phyloP scores from a whole-genome alignment of 2,329 filamentous ascomycete species.

The Ascocoryne sarcoides region DNA sequence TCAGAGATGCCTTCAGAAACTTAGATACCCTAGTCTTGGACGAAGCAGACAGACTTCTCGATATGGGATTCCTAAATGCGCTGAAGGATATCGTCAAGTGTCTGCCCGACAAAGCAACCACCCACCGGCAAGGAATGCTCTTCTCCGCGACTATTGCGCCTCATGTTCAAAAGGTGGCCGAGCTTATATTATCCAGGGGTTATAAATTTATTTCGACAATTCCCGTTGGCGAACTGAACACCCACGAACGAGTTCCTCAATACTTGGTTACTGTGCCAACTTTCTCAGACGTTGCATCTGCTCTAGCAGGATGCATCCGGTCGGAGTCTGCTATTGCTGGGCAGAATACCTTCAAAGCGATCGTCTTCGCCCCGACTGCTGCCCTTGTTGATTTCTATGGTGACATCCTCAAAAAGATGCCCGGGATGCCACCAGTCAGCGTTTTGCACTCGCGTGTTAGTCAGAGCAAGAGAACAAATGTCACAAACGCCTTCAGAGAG shows the following conservation, averaged over 20 bases:
- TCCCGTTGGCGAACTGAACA: slow-evolving; percentile 68
- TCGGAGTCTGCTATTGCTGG: slow-evolving; percentile 43
- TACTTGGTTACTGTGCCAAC: slow-evolving; percentile 57
- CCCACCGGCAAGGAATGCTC: slow-evolving; percentile 80
- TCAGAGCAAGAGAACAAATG: slow-evolving; percentile 60
- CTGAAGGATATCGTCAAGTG: slow-evolving; percentile 50
- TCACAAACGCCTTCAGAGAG: slow-evolving; percentile 63
- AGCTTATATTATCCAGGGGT: slow-evolving; percentile 65
- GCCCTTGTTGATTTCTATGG: slow-evolving; percentile 59
- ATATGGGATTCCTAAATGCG: slow-evolving; percentile 73
- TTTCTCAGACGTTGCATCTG: slow-evolving; percentile 68
- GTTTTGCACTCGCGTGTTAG: slow-evolving; percentile 70
- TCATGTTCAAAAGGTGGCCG: slow-evolving; percentile 72
- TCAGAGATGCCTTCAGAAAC: slow-evolving; percentile 35
- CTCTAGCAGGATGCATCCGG: slow-evolving; percentile 66
- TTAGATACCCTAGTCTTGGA: slow-evolving; percentile 92
- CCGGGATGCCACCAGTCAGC: slow-evolving; percentile 24
- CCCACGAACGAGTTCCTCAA: slow-evolving; percentile 79
- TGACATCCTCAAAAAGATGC: slow-evolving; percentile 39
- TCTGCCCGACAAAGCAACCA: slow-evolving; percentile 54
- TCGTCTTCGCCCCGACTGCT: slow-evolving; percentile 82
- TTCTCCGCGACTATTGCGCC: slow-evolving; percentile 90
- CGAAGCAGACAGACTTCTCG: slow-evolving; percentile 96
- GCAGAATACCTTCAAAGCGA: slow-evolving; percentile 71
- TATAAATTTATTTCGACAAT: slow-evolving; percentile 94